These are phyloP conservation scores for Neospora caninum DNA, from an alignment of 169 alveolate species.

Conservation along the genomic window DNA sequence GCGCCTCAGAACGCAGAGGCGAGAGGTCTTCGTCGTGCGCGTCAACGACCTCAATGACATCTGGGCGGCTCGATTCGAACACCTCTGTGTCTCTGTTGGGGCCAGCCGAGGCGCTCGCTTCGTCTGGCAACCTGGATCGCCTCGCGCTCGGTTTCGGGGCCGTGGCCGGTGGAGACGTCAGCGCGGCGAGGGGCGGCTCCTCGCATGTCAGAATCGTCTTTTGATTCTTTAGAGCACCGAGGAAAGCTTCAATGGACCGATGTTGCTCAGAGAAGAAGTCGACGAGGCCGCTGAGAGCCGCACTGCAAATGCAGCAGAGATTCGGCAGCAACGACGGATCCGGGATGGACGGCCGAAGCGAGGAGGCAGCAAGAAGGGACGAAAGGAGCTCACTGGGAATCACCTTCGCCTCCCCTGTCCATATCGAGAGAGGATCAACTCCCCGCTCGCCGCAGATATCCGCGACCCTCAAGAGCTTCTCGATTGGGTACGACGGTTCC, in stretches of 20 bases:
- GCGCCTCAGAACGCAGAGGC: too few relatives aligned
- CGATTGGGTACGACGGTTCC: background rate
- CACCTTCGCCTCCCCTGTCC: slow-evolving; percentile 66
- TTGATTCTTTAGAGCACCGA: slow-evolving; percentile 51
- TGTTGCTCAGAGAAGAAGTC: slow-evolving; percentile 58
- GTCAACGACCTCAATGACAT: too few relatives aligned
- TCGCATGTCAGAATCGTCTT: background rate
- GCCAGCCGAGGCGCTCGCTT: too few relatives aligned
- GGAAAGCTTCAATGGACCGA: slow-evolving; percentile 37
- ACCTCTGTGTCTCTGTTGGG: too few relatives aligned
- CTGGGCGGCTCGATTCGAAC: too few relatives aligned
- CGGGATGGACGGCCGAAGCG: slow-evolving; percentile 56
- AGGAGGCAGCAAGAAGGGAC: slow-evolving; percentile 36
- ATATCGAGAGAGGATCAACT: slow-evolving; percentile 54
- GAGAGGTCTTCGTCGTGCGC: too few relatives aligned
- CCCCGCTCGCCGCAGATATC: slow-evolving; percentile 34
- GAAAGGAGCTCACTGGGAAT: slow-evolving; percentile 20
- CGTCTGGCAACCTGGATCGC: too few relatives aligned
- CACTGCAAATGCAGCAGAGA: slow-evolving; percentile 60
- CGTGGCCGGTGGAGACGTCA: too few relatives aligned
- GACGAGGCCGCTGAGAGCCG: slow-evolving; percentile 61
- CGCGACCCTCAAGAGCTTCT: background rate
- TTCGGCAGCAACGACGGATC: slow-evolving; percentile 60
- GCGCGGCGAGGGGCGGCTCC: background rate
- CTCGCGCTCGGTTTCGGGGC: too few relatives aligned